These are phyloP conservation scores for Aureobasidium sp. DNA, from an alignment of 2,329 filamentous ascomycete species.

Conservation along the genomic window DNA sequence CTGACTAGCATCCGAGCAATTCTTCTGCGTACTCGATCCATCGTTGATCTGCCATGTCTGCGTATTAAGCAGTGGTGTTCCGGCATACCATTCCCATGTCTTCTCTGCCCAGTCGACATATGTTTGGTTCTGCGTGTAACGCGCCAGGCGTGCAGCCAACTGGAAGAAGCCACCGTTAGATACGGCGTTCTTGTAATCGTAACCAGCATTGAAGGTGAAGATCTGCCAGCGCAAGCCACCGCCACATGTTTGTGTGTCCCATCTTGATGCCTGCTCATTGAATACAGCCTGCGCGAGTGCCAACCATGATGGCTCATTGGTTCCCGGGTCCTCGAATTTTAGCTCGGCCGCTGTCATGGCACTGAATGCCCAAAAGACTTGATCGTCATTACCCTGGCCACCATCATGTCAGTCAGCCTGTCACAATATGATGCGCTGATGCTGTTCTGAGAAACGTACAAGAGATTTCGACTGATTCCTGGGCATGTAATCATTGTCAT, in stretches of 20 bases:
- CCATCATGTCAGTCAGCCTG: neutral
- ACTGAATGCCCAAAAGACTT: slow-evolving; percentile 50
- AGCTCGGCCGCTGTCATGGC: slow-evolving; percentile 50
- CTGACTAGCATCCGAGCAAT: slow-evolving; percentile 46
- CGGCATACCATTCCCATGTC: slow-evolving; percentile 52
- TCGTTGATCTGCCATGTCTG: slow-evolving; percentile 48
- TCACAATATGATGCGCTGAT: neutral
- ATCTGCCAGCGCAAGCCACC: slow-evolving; percentile 53
- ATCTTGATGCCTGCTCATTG: slow-evolving; percentile 29
- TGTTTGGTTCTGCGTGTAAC: slow-evolving; percentile 71
- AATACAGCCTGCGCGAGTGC: slow-evolving; percentile 36
- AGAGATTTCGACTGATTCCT: slow-evolving; percentile 32
- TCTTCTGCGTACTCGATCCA: slow-evolving; percentile 44
- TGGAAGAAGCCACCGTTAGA: slow-evolving; percentile 54
- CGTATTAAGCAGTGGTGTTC: slow-evolving; percentile 45
- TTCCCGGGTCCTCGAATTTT: slow-evolving; percentile 37
- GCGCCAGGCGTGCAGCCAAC: slow-evolving; percentile 59
- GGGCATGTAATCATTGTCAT: slow-evolving; percentile 54
- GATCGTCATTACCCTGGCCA: slow-evolving; percentile 46
- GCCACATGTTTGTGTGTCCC: slow-evolving; percentile 28
- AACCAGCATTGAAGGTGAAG: slow-evolving; percentile 66
- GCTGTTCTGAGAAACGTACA: slow-evolving; percentile 21
- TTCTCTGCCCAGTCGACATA: slow-evolving; percentile 70
- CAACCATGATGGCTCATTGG: slow-evolving; percentile 35
- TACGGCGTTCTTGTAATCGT: slow-evolving; percentile 52